phyloP scores from a whole-genome alignment of 1,284 basidiomycete species.

The Irpex sp. region DNA sequence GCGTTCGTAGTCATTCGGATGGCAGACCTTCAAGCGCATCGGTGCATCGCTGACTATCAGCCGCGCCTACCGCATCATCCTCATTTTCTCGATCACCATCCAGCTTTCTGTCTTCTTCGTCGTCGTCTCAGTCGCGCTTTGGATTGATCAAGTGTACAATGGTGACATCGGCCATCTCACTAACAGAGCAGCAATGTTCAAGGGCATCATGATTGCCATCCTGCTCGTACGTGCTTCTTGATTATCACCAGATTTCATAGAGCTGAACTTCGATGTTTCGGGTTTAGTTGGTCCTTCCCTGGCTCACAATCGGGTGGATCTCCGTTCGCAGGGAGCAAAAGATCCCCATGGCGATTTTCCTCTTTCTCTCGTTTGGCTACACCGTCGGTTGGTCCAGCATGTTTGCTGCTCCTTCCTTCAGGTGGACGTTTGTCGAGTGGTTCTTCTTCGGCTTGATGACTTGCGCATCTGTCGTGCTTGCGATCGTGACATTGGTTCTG shows the following conservation, averaged over 20 bases:
- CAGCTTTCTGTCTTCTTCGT: conserved; percentile 79
- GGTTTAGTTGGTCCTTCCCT: conserved; percentile 49
- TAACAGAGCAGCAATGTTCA: conserved; percentile 44
- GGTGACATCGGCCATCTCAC: conserved; percentile 56
- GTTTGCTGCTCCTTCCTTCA: conserved; percentile 69
- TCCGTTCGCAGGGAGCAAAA: conserved; percentile 64
- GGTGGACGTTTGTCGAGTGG: conserved; percentile 74
- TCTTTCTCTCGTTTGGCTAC: conserved; percentile 55
- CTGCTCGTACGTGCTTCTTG: conserved; percentile 44
- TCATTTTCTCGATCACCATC: conserved; percentile 66
- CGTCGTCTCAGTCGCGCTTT: conserved; percentile 61
- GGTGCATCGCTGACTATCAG: conserved; percentile 74
- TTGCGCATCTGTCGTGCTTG: conserved; percentile 53
- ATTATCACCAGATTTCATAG: conserved; percentile 23
- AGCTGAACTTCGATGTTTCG: not conserved
- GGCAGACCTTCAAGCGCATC: conserved; percentile 83
- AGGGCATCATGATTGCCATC: conserved; percentile 41
- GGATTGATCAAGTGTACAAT: conserved; percentile 74
- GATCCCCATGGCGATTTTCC: conserved; percentile 57
- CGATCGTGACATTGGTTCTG: conserved; percentile 50
- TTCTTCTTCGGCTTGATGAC: conserved; percentile 68
- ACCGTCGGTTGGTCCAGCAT: conserved; percentile 66
- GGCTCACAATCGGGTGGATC: conserved; percentile 72
- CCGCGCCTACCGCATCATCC: conserved; percentile 67
- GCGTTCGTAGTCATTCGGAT: conserved; percentile 58